Base-by-base conservation (phyloP, 805 yeast genomes). In the Candida sakaeoensis region DNA sequence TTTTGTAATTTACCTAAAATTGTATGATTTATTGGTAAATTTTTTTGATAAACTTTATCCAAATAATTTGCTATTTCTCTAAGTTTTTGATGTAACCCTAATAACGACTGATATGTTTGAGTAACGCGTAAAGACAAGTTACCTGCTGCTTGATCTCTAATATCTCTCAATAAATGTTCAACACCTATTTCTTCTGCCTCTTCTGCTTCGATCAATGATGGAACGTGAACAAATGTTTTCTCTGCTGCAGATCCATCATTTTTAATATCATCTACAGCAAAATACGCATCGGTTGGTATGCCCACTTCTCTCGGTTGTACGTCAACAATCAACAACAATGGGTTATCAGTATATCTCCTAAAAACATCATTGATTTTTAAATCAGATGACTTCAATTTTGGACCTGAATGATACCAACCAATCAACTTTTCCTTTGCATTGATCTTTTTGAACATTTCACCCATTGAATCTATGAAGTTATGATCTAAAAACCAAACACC, bases 401-500 rank as follows among this genome's bases (percentile, higher is more conserved):
- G 97, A 4, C 99, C 99, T 7, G 96, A 83, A 63, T 93, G 99
- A 60, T 93, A 93, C 99, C 99, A 93, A n/a, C 99, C 99, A 58
- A 93, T 81, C 35, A 93, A 73, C 59, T 80, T 86, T 62, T 93
- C 99, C 65, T 87, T 90, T 14, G 99, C 99, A 66, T 90, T 95
- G 60, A 93, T 90, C 62, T 95, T 93, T 60, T 86, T 88, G 68
- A 89, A 91, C 99, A 93, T 93, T 51, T 89, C 96, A 48, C 89
- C 83, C 99, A 93, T 93, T 40, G 85, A 79, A 57, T 91, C 98
- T 44, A 93, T 87, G 61, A 82, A 93, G 60, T 93, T 91, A 67
- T 93, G 99, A 60, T 93, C 99, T 53, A 93, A 69, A 58, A 93
- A 93, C 98, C 98, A 93, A 33, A 95, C 96, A 15, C 80, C 82